phyloP scores from a whole-genome alignment of 129 eudicot species.

The Centella asiatica region DNA sequence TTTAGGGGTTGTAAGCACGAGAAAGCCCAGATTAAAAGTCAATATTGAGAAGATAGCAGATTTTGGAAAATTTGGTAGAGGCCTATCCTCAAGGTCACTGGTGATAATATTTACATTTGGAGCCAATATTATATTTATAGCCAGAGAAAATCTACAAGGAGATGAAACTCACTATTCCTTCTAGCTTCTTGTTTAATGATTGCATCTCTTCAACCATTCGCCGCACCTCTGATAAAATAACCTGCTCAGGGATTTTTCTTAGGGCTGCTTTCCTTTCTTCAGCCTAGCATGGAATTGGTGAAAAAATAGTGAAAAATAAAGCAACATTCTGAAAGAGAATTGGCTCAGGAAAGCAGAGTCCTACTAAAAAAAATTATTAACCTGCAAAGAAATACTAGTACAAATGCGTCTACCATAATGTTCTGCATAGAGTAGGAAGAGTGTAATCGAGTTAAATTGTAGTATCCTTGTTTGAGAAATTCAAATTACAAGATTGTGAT shows the following conservation, averaged over 20 bases:
- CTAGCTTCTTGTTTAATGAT: constrained; percentile 72
- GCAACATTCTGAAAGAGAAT: not conserved
- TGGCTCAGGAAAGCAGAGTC: not conserved
- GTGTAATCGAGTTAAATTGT: too few species aligned
- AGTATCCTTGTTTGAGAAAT: not conserved
- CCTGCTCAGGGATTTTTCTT: constrained; percentile 72
- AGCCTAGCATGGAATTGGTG: constrained; percentile 34
- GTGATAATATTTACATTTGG: not conserved
- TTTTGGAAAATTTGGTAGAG: not conserved
- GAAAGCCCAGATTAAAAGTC: not conserved
- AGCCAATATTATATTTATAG: not conserved
- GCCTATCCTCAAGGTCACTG: not conserved
- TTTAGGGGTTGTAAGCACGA: not conserved
- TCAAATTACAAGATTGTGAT: not conserved
- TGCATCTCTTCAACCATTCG: constrained; percentile 93
- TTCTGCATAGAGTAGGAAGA: too few species aligned
- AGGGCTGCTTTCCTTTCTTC: constrained; percentile 52
- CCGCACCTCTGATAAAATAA: constrained; percentile 80
- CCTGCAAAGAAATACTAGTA: too few species aligned
- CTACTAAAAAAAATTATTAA: too few species aligned
- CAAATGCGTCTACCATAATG: too few species aligned
- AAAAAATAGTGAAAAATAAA: not conserved
- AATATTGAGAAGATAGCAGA: not conserved
- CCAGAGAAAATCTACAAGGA: not conserved
- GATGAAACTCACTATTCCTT: constrained; percentile 58